Base-by-base conservation (phyloP, 495 filamentous ascomycete genomes). In the Xylaria curta region DNA sequence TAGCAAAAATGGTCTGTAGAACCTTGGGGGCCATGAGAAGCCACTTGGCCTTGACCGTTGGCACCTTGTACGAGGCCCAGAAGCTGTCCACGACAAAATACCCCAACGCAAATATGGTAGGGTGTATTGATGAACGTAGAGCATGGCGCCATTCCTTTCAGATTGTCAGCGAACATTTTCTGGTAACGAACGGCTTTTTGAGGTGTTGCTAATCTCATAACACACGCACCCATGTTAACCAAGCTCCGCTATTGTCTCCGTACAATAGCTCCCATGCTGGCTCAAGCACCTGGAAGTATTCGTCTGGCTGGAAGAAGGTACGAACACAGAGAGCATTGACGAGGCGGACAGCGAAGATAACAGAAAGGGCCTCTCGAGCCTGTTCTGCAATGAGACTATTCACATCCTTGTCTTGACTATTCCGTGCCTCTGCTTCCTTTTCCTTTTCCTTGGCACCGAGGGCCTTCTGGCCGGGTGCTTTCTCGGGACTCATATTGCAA, bases 221-320 rank as follows among this genome's bases (percentile, higher is more conserved):
- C 12, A 13, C 31, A 84, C 87, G 72, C 83, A 97, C 95, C 96
- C 96, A 99, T 68, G 97, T 99, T 74, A 99, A 85, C 94, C 94
- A 98, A 26, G 94, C 93, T 49, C 93, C 92, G 80, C 91, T 91
- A 21, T 87, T 79, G 17, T 79, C 72, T 10, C 94, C 95, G 83
- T 98, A 98, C 0, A 93, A 91, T 58, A 95, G 85, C 79, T 91
- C 86, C 95, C 95, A 98, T 72, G 96, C 96, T 47, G 96, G 97
- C 78, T 99, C 96, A 13, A 99, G 86, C 7, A 94, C 93, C 78
- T 99, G 96, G 74, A 94, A 99, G 84, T 93, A 98, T 80, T 99
- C 96, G 83, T 99, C 96, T n/a, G 96, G 96, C 80, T 99, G 96
- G 84, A 99, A 99, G 80, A 97, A 99, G n/a, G 96, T 98, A 62